Percentiles rank a stretch among this genome's conserved stretches.
These are phyloP conservation scores for Sarcomyxa edulis DNA, from an alignment of 768 basidiomycete species.

Conservation along the genomic window DNA sequence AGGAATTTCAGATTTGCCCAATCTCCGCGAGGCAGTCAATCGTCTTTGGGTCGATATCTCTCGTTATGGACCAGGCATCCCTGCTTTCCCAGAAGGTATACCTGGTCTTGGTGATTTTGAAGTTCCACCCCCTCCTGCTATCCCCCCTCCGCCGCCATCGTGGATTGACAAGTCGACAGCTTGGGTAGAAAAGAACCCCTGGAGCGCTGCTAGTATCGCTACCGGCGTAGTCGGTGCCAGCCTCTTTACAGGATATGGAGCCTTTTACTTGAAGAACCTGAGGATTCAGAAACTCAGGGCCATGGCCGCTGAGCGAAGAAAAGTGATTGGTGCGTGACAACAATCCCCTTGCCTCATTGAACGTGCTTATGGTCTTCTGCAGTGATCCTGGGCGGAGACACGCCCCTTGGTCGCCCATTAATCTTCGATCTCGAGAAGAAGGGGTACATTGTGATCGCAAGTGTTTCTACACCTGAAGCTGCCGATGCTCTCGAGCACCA, in stretches of 20 bases:
- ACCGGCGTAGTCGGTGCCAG: conserved; percentile 57
- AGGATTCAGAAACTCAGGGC: conserved; percentile 41
- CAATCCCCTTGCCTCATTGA: conserved; percentile 2
- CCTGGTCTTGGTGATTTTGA: conserved; percentile 69
- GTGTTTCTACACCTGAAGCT: conserved; percentile 66
- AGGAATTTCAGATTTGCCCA: conserved; percentile 56
- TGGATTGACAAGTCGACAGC: conserved; percentile 39
- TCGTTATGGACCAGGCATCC: conserved; percentile 72
- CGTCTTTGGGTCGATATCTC: conserved; percentile 76
- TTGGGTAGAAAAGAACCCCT: conserved; percentile 58
- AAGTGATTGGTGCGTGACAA: conserved; percentile 53
- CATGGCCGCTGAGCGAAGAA: conserved; percentile 48
- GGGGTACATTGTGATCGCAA: conserved; percentile 81
- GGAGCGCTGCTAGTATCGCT: conserved; percentile 49
- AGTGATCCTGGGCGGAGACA: conserved; percentile 84
- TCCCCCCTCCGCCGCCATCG: conserved; percentile 54
- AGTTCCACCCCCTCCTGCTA: conserved; percentile 52
- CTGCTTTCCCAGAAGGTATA: conserved; percentile 44
- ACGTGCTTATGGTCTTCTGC: conserved; percentile 5
- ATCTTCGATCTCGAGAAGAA: conserved; percentile 69
- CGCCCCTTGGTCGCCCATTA: conserved; percentile 63
- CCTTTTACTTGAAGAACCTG: conserved; percentile 21
- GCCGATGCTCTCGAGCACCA: conserved; percentile 57
- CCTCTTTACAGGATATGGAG: conserved; percentile 53
- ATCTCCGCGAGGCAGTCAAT: conserved; percentile 58